Evolutionary conservation across 805 yeast genomes (phyloP), one percentile per base, ranked within the genome.

Genomic region (Yamadazyma paraphyllophila): DNA sequence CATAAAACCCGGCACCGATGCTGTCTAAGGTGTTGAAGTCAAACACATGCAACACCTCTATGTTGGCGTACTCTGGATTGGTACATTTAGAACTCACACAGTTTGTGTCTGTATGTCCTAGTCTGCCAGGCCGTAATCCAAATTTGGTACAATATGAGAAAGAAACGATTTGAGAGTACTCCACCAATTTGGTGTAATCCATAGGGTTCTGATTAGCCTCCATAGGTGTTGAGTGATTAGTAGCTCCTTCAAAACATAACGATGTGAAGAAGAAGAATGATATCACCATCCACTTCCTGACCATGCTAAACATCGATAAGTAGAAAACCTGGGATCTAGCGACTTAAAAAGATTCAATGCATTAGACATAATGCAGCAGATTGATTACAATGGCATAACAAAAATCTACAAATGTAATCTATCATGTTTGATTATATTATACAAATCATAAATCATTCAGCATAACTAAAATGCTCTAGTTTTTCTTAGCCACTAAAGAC

Each of bases 1-100:
- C 78, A 20, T 79, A 67, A 54, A 63, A 74, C 0, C 87, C 88
- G 2, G 82, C 69, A 0, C 87, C 84, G 2, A 66, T 61, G 11
- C 75, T 72, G 17, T 74, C 73, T 45, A 69, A 55, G 10, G 66
- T 63, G 43, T 65, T 71, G 44, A 74, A 75, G 43, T 66, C 61
- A 41, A 76, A 70, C 1, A 71, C 66, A 31, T 66, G 45, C 17
- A 70, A 61, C 1, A 81, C 61, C 24, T 65, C 65, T 7, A 78
- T 65, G 26, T 59, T 38, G 12, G 45, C 17, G 33, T 54, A 57
- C 17, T 46, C 47, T 3, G 48, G 43, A 8, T 52, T 45, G 13
- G 45, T 33, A 50, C 76, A 71, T 10, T 55, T 52, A 14, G 44
- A 35, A 12, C 58, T 42, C 7, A 60, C 57, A 45, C 76, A 70